Percentiles rank a stretch among this genome's conserved stretches.
phyloP scores from a whole-genome alignment of 371 early-diverging fungal species.

The Circinella minor region DNA sequence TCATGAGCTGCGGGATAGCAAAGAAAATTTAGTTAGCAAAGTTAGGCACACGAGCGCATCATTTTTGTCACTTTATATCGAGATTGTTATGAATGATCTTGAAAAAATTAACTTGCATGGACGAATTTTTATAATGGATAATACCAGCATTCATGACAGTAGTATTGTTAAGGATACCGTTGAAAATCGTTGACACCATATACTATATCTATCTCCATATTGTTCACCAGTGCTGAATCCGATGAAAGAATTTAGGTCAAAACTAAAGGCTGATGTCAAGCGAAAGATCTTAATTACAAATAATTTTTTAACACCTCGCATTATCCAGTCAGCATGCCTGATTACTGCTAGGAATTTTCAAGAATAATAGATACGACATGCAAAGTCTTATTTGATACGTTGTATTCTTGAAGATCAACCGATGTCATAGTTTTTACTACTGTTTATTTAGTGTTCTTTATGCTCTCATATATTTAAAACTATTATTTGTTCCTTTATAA shows the following conservation, averaged over 20 bases:
- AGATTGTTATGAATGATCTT: not conserved
- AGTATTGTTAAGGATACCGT: not conserved
- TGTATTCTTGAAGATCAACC: no score
- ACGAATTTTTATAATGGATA: constrained; percentile 15
- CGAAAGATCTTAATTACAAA: no score
- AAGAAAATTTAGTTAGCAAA: no score
- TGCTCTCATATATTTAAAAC: no score
- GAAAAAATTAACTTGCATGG: not conserved
- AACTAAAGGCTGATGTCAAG: not conserved
- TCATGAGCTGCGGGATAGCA: not conserved
- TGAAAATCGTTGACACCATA: constrained; percentile 10
- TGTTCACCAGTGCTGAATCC: constrained; percentile 26
- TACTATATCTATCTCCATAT: constrained; percentile 20
- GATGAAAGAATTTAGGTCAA: constrained; percentile 18
- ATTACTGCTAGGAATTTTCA: no score
- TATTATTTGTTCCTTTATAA: no score
- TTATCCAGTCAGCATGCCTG: no score
- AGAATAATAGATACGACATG: no score
- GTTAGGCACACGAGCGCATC: constrained; percentile 8
- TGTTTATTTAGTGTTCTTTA: no score
- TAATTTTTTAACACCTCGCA: no score
- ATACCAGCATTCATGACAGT: constrained; percentile 10
- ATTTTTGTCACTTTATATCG: not conserved
- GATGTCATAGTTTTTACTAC: no score
- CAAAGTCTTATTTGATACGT: no score